These are phyloP conservation scores for Millerago galiae DNA, from an alignment of 805 yeast genomes.

Conservation along the genomic window DNA sequence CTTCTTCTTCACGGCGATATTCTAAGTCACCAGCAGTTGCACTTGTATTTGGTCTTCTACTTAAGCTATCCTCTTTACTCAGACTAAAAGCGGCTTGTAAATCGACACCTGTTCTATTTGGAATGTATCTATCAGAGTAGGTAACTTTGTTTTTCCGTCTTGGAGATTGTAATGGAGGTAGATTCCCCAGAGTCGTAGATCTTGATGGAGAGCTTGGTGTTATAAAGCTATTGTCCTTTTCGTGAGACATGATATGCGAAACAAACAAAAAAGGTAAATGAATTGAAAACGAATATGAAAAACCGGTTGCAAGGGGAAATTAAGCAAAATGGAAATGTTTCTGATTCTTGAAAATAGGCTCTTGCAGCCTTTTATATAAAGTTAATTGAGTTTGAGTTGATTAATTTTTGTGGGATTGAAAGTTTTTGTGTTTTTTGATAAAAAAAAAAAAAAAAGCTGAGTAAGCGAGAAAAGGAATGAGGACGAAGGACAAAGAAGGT, in stretches of 20 bases:
- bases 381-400: too few relatives aligned
- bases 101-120: slow-evolving; percentile 79
- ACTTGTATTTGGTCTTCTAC: slow-evolving; percentile 20
- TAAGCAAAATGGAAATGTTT: neutral
- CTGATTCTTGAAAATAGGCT: neutral
- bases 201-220: slow-evolving; percentile 28
- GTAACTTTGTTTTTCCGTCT: slow-evolving; percentile 35
- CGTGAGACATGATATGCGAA: slow-evolving; percentile 11
- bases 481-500: too few relatives aligned
- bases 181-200: slow-evolving; percentile 21
- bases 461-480: slow-evolving; percentile 1
- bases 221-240: slow-evolving; percentile 15
- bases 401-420: slow-evolving; percentile 1
- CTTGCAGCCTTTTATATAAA: too few relatives aligned
- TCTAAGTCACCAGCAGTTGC: slow-evolving; percentile 45
- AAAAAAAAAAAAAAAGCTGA: neutral
- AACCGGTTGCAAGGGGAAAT: neutral
- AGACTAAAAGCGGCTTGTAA: slow-evolving; percentile 63
- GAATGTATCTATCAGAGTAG: slow-evolving; percentile 83
- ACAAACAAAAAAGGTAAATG: neutral
- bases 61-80: slow-evolving; percentile 13
- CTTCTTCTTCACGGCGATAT: slow-evolving; percentile 66
- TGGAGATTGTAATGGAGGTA: slow-evolving; percentile 25
- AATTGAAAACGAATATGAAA: neutral
- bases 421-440: slow-evolving; percentile 2